Base-by-base conservation (phyloP, 371 early-diverging fungal species). In the Funneliformis caledonium region DNA sequence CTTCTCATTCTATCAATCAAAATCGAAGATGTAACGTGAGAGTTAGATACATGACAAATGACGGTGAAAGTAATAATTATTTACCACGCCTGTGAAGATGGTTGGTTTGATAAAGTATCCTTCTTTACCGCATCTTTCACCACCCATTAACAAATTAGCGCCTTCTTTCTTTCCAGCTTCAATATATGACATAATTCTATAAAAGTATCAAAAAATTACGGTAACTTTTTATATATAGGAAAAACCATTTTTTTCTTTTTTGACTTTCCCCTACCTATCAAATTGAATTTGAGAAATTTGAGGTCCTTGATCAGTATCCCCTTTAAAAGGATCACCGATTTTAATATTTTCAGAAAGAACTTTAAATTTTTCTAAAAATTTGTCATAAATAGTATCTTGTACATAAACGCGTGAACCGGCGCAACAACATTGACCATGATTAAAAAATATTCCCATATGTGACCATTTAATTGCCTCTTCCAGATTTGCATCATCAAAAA, bases 351-450 rank as follows among this genome's bases (percentile, higher is more conserved):
- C 85, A 16, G 91, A 87, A 37, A 91, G 88, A 0, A 83, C 88
- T 84, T 90, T 91, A 78, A 96, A 89, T 76, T 85, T 86, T 7
- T 87, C 85, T 68, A 96, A 48, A 74, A 96, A 96, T 56, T 86
- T 82, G 47, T 92, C 91, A 82, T 93, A 89, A n/a, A 96, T 88
- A 4, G 89, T 88, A 72, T 92, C 91, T 75, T 97, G 94, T n/a
- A 97, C 93, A 84, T 93, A 89, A 43, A 97, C 86, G 42, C 96
- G 91, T 1, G 95, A 91, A 56, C 96, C 94, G 5, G 97, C 97
- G 83, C 93, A 94, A 87, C 97, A 97, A 84, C 91, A 91, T 85
- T 97, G 97, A 14, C 97, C 97, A 67, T 90, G 86, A 85, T 96
- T 96, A 83, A 91, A 88, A 83, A 90, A 96, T 82, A 92, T 91